Evolutionary conservation across 2,329 filamentous ascomycete genomes (phyloP).

Genomic region (Cercospora sojina): DNA sequence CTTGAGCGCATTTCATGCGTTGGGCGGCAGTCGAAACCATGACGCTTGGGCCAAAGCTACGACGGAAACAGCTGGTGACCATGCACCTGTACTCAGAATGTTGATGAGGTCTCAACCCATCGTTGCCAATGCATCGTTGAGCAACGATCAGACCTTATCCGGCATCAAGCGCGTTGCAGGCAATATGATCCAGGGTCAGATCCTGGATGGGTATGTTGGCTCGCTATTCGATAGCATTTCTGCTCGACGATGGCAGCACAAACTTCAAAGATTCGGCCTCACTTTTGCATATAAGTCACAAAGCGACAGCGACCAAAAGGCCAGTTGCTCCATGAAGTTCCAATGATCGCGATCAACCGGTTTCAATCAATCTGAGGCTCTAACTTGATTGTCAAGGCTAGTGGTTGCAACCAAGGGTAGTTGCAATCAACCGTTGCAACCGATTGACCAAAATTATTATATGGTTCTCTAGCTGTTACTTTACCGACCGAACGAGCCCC

Average conservation of each 20-base stretch:
- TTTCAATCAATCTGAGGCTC: no score
- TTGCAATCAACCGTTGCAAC: no score
- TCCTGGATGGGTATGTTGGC: background rate
- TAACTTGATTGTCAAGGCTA: no score
- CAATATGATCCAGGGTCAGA: background rate
- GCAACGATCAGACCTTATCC: background rate
- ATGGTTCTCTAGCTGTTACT: no score
- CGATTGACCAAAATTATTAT: no score
- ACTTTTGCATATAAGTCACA: background rate
- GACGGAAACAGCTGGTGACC: background rate
- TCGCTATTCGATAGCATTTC: no score
- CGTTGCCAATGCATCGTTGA: background rate
- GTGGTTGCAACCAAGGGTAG: no score
- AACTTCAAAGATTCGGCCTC: no score
- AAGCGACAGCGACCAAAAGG: background rate
- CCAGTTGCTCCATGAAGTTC: fast-evolving
- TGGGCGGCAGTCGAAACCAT: background rate
- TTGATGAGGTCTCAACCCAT: background rate
- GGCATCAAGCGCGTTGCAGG: background rate
- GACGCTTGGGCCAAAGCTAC: background rate
- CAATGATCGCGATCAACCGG: no score
- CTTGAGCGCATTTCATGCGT: background rate
- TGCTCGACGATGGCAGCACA: no score
- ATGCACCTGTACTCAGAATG: background rate
- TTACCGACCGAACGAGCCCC: no score